phyloP scores from a whole-genome alignment of 768 basidiomycete genomes.

The Kwoniella dejecticola region DNA sequence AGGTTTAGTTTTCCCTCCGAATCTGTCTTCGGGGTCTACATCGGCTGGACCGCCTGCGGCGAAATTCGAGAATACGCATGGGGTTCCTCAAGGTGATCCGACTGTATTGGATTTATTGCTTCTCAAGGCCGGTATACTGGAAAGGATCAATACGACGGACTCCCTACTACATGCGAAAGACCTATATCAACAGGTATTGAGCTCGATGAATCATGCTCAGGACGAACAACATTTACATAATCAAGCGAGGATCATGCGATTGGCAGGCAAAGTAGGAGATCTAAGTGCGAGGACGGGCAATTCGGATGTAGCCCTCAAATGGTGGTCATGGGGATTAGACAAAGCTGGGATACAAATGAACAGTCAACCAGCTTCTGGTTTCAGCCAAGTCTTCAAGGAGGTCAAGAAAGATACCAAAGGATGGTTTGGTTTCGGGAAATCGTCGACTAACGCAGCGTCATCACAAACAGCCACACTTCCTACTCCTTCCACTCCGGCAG shows the following conservation, averaged over 20 bases:
- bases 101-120: conserved; percentile 47
- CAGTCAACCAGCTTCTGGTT: background rate
- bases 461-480: background rate
- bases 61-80: background rate
- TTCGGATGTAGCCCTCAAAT: conserved; percentile 30
- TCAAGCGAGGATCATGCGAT: conserved; percentile 32
- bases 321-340: conserved; percentile 50
- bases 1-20: conserved; percentile 44
- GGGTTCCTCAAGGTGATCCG: conserved; percentile 28
- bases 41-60: conserved; percentile 10
- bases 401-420: conserved; percentile 20
- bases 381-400: conserved; percentile 4
- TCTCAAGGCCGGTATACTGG: conserved; percentile 51
- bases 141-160: conserved; percentile 43
- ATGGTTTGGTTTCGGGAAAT: conserved; percentile 29
- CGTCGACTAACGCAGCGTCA: background rate
- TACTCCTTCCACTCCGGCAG: background rate
- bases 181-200: conserved; percentile 47
- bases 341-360: conserved; percentile 30
- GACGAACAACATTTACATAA: conserved; percentile 9
- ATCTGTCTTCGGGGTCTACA: conserved; percentile 20
- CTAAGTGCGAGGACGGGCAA: conserved; percentile 36
- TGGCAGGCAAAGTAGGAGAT: conserved; percentile 51
- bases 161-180: conserved; percentile 42
- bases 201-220: conserved; percentile 9